phyloP scores from a whole-genome alignment of 306 rosid species.

The Ochetophila trinervis region DNA sequence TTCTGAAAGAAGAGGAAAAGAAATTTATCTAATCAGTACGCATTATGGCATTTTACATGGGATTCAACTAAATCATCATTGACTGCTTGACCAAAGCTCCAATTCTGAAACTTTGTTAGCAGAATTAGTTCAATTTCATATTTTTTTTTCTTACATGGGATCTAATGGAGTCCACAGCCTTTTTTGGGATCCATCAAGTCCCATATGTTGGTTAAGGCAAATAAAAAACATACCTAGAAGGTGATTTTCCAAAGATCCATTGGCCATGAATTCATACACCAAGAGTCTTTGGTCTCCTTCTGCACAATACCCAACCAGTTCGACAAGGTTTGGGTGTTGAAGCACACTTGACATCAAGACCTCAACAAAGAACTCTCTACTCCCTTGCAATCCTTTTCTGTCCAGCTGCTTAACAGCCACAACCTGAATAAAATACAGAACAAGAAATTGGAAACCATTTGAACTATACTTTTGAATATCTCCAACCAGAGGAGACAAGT shows the following conservation, averaged over 20 bases:
- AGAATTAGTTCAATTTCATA: neutral
- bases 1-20: slow-evolving; percentile 31
- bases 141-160: neutral
- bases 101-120: too few species aligned
- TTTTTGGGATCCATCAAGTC: neutral
- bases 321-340: slow-evolving; percentile 60
- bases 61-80: too few species aligned
- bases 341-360: slow-evolving; percentile 63
- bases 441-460: slow-evolving; percentile 13
- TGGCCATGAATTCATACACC: slow-evolving; percentile 65
- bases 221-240: slow-evolving; percentile 44
- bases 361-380: slow-evolving; percentile 65
- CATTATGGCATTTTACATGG: too few species aligned
- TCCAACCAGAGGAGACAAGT: neutral
- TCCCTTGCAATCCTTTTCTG: slow-evolving; percentile 60
- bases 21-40: too few species aligned
- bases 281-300: slow-evolving; percentile 56
- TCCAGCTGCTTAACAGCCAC: slow-evolving; percentile 68
- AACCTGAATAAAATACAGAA: slow-evolving; percentile 33
- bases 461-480: neutral
- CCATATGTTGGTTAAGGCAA: neutral
- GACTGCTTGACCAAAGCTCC: too few species aligned
- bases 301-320: slow-evolving; percentile 56
- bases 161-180: neutral
- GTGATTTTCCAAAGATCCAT: slow-evolving; percentile 63